Evolutionary conservation across 441 rosid genomes (phyloP).

Genomic region (Raphanus hybrid): DNA sequence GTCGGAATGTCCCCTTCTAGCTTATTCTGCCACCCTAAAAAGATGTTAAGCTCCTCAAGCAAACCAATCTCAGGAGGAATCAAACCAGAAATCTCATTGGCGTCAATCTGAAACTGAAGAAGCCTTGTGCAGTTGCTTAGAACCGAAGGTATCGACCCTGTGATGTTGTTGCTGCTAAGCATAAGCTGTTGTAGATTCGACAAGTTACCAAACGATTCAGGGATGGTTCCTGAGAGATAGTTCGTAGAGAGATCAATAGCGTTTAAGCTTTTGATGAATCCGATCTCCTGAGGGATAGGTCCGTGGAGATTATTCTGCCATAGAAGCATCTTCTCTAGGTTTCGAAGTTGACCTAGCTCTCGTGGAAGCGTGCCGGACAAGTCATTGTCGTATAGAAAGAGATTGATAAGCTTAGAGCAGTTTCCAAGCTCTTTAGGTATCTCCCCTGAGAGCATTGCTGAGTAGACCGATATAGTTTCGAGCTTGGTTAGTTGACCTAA

Average conservation of each 20-base stretch:
- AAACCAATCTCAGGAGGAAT: conserved; percentile 62
- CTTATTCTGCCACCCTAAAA: conserved; percentile 74
- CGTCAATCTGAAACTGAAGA: conserved; percentile 66
- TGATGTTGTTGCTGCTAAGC: conserved; percentile 75
- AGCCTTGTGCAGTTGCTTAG: conserved; percentile 62
- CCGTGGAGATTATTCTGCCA: conserved; percentile 72
- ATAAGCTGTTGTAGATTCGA: conserved; percentile 63
- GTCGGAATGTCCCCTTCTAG: conserved; percentile 76
- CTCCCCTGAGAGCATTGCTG: conserved; percentile 65
- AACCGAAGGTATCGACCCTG: conserved; percentile 64
- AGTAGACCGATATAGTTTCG: conserved; percentile 58
- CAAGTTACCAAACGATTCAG: conserved; percentile 56
- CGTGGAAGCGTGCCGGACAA: conserved; percentile 62
- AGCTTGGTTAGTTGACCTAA: conserved; percentile 64
- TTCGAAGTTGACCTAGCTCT: conserved; percentile 60
- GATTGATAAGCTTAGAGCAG: conserved; percentile 59
- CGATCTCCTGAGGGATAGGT: conserved; percentile 65
- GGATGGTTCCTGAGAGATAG: conserved; percentile 62
- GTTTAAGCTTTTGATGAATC: conserved; percentile 60
- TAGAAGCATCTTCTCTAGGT: conserved; percentile 61
- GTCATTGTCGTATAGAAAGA: conserved; percentile 72
- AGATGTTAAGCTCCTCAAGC: conserved; percentile 55
- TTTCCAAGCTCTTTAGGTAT: conserved; percentile 67
- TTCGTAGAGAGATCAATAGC: conserved; percentile 66
- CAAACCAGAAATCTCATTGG: conserved; percentile 62